These are phyloP conservation scores for Psilocybe subaeruginosa DNA, from an alignment of 768 basidiomycete genomes.

Conservation along the genomic window DNA sequence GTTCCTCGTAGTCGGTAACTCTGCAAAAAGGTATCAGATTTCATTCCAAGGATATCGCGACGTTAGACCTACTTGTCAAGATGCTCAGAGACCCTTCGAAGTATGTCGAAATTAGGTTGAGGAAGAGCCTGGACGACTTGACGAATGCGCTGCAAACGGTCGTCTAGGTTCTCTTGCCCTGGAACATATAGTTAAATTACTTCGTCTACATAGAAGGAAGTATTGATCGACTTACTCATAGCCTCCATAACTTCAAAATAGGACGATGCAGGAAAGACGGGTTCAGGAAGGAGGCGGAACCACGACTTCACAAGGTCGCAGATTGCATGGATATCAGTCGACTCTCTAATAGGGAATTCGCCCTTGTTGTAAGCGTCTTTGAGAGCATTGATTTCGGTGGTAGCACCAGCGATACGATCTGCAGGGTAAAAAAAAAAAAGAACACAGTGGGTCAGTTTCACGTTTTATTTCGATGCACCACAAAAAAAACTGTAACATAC, in stretches of 20 bases:
- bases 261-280: slow-evolving; percentile 70
- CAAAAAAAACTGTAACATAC: slow-evolving; percentile 43
- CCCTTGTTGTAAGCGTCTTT: slow-evolving; percentile 80
- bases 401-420: slow-evolving; percentile 87
- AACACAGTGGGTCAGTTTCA: neutral
- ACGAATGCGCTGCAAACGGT: slow-evolving; percentile 66
- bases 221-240: slow-evolving; percentile 54
- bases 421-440: slow-evolving; percentile 4
- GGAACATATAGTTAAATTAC: slow-evolving; percentile 6
- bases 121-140: slow-evolving; percentile 71
- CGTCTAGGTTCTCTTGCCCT: slow-evolving; percentile 74
- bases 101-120: slow-evolving; percentile 73
- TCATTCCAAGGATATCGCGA: neutral
- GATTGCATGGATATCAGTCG: slow-evolving; percentile 80
- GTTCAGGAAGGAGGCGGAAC: slow-evolving; percentile 83
- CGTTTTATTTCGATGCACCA: neutral
- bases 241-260: slow-evolving; percentile 74
- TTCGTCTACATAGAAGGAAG: neutral
- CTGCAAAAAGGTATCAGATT: slow-evolving; percentile 33
- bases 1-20: slow-evolving; percentile 87
- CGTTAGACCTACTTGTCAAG: slow-evolving; percentile 64
- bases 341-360: slow-evolving; percentile 58
- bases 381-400: slow-evolving; percentile 66
- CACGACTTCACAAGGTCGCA: slow-evolving; percentile 85
- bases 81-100: slow-evolving; percentile 80